Percentiles rank a stretch among this genome's conserved stretches.
These are phyloP conservation scores for Myochromella boudieri DNA, from an alignment of 768 basidiomycete genomes.

Conservation along the genomic window DNA sequence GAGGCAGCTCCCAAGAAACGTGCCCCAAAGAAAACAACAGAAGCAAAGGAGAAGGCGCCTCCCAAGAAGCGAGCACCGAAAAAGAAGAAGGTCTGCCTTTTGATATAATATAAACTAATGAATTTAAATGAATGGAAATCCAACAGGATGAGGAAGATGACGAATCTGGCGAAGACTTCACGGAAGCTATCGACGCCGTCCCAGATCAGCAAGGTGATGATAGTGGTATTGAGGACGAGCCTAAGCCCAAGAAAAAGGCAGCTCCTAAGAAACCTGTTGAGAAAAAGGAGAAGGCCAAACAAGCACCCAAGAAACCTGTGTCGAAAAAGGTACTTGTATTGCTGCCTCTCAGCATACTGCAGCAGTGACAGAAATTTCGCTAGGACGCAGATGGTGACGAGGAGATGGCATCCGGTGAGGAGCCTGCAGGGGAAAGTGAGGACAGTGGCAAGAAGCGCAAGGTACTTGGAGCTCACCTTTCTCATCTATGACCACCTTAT, in stretches of 20 bases:
- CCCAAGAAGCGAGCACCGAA: slow-evolving; percentile 48
- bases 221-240: slow-evolving; percentile 38
- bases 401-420: slow-evolving; percentile 37
- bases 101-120: slow-evolving; percentile 2
- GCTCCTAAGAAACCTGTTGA: slow-evolving; percentile 33
- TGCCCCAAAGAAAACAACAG: slow-evolving; percentile 36
- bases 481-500: slow-evolving; percentile 5
- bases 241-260: slow-evolving; percentile 45
- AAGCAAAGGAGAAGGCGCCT: slow-evolving; percentile 46
- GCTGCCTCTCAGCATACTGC: background rate
- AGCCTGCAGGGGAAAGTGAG: slow-evolving; percentile 46
- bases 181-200: slow-evolving; percentile 38
- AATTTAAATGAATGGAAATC: background rate
- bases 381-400: slow-evolving; percentile 38
- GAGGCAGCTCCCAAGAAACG: slow-evolving; percentile 45
- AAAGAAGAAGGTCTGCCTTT: slow-evolving; percentile 34
- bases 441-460: slow-evolving; percentile 67
- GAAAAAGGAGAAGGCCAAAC: slow-evolving; percentile 35
- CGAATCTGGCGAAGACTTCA: slow-evolving; percentile 45
- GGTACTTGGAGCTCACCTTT: slow-evolving; percentile 30
- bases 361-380: slow-evolving; percentile 14
- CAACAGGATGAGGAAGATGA: slow-evolving; percentile 31
- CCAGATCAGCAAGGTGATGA: slow-evolving; percentile 36
- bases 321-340: slow-evolving; percentile 18
- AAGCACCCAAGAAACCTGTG: slow-evolving; percentile 24